Base-by-base conservation (phyloP, 2,329 filamentous ascomycete species). In the Fusarium algeriense region DNA sequence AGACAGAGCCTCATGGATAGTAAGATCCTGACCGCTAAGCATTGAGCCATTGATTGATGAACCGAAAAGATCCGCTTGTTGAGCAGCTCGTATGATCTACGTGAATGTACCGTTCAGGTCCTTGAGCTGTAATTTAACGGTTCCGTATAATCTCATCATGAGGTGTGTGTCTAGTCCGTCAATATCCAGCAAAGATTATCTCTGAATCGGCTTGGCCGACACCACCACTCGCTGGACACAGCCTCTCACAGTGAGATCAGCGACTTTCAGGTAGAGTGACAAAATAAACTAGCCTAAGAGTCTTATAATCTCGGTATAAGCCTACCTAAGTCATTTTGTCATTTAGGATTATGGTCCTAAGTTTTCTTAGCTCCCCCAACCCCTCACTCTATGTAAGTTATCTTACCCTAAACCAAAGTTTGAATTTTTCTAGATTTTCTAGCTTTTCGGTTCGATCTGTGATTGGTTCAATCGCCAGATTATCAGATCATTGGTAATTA, bases 41-140 rank as follows among this genome's bases (percentile, higher is more conserved):
- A 48, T 20, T 50, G 19, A 40, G 41, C 48, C 34, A 14, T 34
- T 50, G 30, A 34, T 26, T 26, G 14, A 59, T 23, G 54, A 60
- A 53, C 53, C 64, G 68, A 69, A 44, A 64, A 53, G 20, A 61
- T 52, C 64, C 67, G 58, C 59, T 57, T 44, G 26, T 53, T 40
- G 37, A 44, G 32, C 48, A 49, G 28, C 64, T 73, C 70, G 60
- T 73, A 73, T 53, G 72, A 75, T 70, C 48, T 44, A 52, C 63
- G 46, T 62, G 56, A 52, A 37, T 20, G 15, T 15, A 19, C 20
- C 23, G n/a, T 23, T 35, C 20, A 35, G 23, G 26, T 13, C 13
- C 50, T 50, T 40, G 28, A 41, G 52, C 19, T 10, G 26, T 32
- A 50, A 23, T 59, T 55, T 46, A 30, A 54, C 23, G 19, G 20